These are phyloP conservation scores for Waltiozyma sp. DNA, from an alignment of 1,139 yeast genomes.

Conservation along the genomic window DNA sequence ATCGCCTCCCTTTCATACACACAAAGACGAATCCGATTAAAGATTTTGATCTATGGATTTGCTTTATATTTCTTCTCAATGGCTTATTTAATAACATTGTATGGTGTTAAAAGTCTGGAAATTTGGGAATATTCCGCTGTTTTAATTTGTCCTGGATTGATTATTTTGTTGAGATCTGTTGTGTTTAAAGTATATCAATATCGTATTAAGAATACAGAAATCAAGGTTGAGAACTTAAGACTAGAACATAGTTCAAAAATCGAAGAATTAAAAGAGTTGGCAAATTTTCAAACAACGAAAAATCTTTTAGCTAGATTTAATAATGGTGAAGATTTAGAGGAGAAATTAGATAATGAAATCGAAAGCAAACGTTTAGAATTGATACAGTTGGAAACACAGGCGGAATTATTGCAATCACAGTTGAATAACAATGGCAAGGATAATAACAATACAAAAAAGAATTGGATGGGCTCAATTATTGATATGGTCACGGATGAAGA, in stretches of 20 bases:
- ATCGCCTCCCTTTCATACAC: conserved; percentile 19
- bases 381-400: conserved; percentile 26
- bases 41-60: conserved; percentile 22
- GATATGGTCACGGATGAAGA: conserved; percentile 63
- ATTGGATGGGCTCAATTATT: conserved; percentile 16
- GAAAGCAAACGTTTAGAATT: conserved; percentile 11
- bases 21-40: conserved; percentile 16
- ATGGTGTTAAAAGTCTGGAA: not conserved
- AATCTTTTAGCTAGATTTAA: conserved; percentile 60
- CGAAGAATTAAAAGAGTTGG: conserved; percentile 64
- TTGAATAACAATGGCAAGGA: not conserved
- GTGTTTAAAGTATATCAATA: conserved; percentile 2
- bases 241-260: conserved; percentile 50
- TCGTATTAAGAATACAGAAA: conserved; percentile 14
- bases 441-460: not conserved
- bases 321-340: conserved; percentile 26
- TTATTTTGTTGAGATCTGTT: not conserved
- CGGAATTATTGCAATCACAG: not conserved
- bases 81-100: conserved; percentile 17
- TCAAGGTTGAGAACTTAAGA: conserved; percentile 19
- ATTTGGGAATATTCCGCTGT: not conserved
- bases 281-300: conserved; percentile 70
- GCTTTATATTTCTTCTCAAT: conserved; percentile 25
- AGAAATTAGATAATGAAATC: conserved; percentile 25
- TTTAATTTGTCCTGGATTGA: conserved; percentile 4